Percentiles rank a stretch among this genome's conserved stretches.
Conservation (phyloP, 1,139 yeast species). For the Yarrowia galli region DNA sequence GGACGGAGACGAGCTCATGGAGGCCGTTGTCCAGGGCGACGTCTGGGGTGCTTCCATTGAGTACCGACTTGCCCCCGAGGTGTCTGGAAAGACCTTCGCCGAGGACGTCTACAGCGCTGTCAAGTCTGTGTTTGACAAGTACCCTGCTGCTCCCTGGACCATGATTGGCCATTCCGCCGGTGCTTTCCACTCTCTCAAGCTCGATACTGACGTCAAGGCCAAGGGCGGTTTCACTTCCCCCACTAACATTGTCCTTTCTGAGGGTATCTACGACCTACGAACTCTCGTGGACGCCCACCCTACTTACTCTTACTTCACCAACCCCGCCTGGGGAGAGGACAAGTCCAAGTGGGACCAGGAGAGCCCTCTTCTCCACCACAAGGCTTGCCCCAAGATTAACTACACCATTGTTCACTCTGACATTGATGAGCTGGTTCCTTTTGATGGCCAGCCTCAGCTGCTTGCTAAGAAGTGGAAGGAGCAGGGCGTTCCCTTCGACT, state of each 20-base stretch:
- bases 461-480: constrained; percentile 31
- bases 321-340: constrained; percentile 55
- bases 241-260: constrained; percentile 52
- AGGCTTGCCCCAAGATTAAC: constrained; percentile 28
- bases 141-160: constrained; percentile 50
- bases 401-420: constrained; percentile 39
- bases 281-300: constrained; percentile 57
- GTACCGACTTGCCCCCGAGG: constrained; percentile 71
- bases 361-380: constrained; percentile 44
- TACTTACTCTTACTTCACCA: constrained; percentile 54
- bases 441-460: constrained; percentile 34
- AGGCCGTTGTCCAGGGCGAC: constrained; percentile 42
- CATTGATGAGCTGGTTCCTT: constrained; percentile 33
- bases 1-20: constrained; percentile 59
- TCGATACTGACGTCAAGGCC: constrained; percentile 28
- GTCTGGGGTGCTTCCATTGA: constrained; percentile 58
- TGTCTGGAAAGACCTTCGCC: constrained; percentile 69
- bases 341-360: constrained; percentile 48
- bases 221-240: constrained; percentile 41
- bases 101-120: constrained; percentile 63
- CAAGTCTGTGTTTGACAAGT: constrained; percentile 45
- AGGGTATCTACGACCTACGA: constrained; percentile 60
- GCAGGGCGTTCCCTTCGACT: constrained; percentile 17
- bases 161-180: constrained; percentile 86
- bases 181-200: constrained; percentile 70